Evolutionary conservation across 306 rosid genomes (phyloP), one percentile per base, ranked within the genome.

Genomic region (Spatholobus suberectus): DNA sequence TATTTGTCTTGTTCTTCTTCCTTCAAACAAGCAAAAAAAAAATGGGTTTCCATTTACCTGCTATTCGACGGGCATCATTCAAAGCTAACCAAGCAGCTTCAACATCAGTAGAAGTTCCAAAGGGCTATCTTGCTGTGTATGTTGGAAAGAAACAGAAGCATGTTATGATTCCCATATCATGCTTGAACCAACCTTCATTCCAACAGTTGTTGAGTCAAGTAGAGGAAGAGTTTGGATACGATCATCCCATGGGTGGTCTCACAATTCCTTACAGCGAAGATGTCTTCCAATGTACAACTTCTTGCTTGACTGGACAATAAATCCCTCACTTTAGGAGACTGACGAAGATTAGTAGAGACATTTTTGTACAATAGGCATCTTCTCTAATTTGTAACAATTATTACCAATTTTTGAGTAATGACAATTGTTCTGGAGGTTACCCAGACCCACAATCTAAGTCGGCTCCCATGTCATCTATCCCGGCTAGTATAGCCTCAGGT

Each of bases 31-130:
- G n/a, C n/a, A n/a, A n/a, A n/a, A n/a, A n/a, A n/a, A n/a, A n/a
- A n/a, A n/a, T n/a, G n/a, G n/a, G n/a, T n/a, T 34, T 72, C 73
- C 49, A 57, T 74, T 51, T 24, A 15, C 70, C 70, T 37, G 38
- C n/a, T n/a, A n/a, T n/a, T n/a, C n/a, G n/a, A n/a, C n/a, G n/a
- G n/a, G n/a, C n/a, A n/a, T n/a, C n/a, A n/a, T n/a, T n/a, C 24
- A 59, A 72, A 75, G 73, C 49, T n/a, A 51, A 29, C 52, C 9
- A 80, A 70, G 57, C 57, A 26, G 0, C 18, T 49, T 9, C n/a
- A n/a, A n/a, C n/a, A n/a, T n/a, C n/a, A n/a, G n/a, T n/a, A n/a
- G 85, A 80, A 26, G 85, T 89, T 8, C 85, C 86, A 6, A 89
- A 78, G 47, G 88, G 86, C 8, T 80, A 83, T 47, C 51, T 88